These are phyloP conservation scores for Bauhinia variegata DNA, from an alignment of 306 rosid genomes.

Conservation along the genomic window DNA sequence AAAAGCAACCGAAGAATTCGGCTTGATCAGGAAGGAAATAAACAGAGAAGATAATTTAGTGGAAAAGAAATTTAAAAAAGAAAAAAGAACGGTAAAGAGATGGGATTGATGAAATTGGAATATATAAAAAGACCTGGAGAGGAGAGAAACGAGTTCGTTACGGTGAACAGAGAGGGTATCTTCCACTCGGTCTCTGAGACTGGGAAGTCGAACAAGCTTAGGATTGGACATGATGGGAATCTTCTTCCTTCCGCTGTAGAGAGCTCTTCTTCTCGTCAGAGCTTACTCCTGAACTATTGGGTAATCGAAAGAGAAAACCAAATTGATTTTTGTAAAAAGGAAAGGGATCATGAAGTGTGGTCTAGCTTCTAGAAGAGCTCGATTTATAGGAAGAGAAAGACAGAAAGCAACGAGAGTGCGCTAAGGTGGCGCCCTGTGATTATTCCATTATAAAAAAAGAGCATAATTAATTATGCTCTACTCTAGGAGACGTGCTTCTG, in stretches of 20 bases:
- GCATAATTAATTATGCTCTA: too few species aligned
- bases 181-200: slow-evolving; percentile 79
- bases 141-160: slow-evolving; percentile 81
- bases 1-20: background rate
- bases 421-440: background rate
- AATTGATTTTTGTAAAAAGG: too few species aligned
- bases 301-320: background rate
- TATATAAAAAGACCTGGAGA: slow-evolving; percentile 63
- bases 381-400: background rate
- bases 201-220: slow-evolving; percentile 62
- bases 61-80: too few species aligned
- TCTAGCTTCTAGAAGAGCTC: background rate
- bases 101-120: background rate
- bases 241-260: background rate
- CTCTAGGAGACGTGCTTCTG: background rate
- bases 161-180: slow-evolving; percentile 86
- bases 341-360: background rate
- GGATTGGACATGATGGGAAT: slow-evolving; percentile 50
- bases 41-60: background rate
- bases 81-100: too few species aligned
- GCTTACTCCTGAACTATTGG: too few species aligned
- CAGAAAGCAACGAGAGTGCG: background rate
- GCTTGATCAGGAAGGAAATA: background rate
- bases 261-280: background rate
- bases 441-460: too few species aligned